Conservation (phyloP, 495 filamentous ascomycete species). For the Achaetomiella virescens region DNA sequence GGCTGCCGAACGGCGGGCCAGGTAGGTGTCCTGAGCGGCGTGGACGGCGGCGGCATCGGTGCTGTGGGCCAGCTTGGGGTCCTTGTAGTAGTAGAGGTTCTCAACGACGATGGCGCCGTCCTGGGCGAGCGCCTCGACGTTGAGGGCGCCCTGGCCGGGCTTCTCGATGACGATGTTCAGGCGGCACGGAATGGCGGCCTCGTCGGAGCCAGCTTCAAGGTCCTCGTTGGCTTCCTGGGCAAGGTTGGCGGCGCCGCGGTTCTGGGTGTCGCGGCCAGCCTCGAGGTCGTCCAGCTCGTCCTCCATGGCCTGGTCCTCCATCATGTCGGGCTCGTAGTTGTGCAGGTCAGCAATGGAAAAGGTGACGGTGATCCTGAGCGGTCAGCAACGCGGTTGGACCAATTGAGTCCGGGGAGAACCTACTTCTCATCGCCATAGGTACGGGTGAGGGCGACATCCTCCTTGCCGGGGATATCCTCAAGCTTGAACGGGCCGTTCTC, state of each 20-base stretch:
- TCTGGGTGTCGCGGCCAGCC: constrained; percentile 20
- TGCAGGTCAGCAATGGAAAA: constrained; percentile 93
- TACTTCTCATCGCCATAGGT: constrained; percentile 85
- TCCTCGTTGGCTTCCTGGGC: constrained; percentile 42
- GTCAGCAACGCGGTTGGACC: constrained; percentile 13
- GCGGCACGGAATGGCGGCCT: constrained; percentile 70
- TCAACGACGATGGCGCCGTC: constrained; percentile 85
- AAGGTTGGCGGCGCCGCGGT: constrained; percentile 25
- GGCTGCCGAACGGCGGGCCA: constrained; percentile 85
- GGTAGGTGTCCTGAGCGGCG: constrained; percentile 66
- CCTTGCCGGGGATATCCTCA: constrained; percentile 70
- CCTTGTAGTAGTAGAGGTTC: constrained; percentile 79
- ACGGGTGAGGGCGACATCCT: constrained; percentile 79
- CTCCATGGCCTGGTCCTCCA: constrained; percentile 59
- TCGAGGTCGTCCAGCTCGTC: constrained; percentile 52
- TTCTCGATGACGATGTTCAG: constrained; percentile 86
- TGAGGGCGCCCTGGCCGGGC: constrained; percentile 66
- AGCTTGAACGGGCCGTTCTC: constrained; percentile 67
- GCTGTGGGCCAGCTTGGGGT: constrained; percentile 60
- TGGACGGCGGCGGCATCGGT: constrained; percentile 41
- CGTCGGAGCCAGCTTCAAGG: constrained; percentile 41
- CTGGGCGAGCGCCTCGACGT: constrained; percentile 80
- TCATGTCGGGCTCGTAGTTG: constrained; percentile 51
- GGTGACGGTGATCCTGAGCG: constrained; percentile 72
- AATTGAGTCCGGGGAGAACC: constrained; percentile 20